Conservation (phyloP, 2,329 filamentous ascomycete species). For the Arachnopeziza araneosa region DNA sequence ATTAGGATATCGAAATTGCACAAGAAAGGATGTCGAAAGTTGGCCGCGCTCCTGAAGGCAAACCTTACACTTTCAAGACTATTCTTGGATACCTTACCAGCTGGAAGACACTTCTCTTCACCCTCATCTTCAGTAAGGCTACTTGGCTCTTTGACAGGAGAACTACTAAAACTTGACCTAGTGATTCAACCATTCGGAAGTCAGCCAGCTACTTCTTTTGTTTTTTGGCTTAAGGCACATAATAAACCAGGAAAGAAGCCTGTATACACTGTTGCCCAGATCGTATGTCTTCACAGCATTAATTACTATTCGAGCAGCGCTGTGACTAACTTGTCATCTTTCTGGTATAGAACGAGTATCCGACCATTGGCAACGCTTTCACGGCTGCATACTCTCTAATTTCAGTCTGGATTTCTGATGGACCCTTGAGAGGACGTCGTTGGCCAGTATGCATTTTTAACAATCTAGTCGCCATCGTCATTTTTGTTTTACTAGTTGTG, state of each 20-base stretch:
- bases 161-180: conserved; percentile 1
- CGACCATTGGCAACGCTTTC: conserved; percentile 14
- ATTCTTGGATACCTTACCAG: conserved; percentile 41
- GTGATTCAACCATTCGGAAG: conserved; percentile 15
- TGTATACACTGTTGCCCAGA: conserved; percentile 28
- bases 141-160: not conserved
- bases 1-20: conserved; percentile 39
- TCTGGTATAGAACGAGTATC: conserved; percentile 15
- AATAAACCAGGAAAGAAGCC: conserved; percentile 9
- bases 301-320: not conserved
- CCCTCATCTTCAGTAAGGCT: conserved; percentile 15
- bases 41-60: conserved; percentile 36
- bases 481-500: conserved; percentile 12
- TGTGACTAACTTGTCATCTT: not conserved
- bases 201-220: conserved; percentile 13
- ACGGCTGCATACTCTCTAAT: conserved; percentile 13
- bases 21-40: conserved; percentile 45
- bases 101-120: conserved; percentile 25
- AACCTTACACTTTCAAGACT: conserved; percentile 45
- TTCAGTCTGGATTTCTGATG: conserved; percentile 53
- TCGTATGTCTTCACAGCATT: conserved; percentile 1
- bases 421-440: conserved; percentile 49
- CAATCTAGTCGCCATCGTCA: conserved; percentile 28
- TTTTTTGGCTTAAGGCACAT: conserved; percentile 16
- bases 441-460: conserved; percentile 60